Base-by-base conservation (phyloP, 768 basidiomycete species). In the Lentinula edodes region DNA sequence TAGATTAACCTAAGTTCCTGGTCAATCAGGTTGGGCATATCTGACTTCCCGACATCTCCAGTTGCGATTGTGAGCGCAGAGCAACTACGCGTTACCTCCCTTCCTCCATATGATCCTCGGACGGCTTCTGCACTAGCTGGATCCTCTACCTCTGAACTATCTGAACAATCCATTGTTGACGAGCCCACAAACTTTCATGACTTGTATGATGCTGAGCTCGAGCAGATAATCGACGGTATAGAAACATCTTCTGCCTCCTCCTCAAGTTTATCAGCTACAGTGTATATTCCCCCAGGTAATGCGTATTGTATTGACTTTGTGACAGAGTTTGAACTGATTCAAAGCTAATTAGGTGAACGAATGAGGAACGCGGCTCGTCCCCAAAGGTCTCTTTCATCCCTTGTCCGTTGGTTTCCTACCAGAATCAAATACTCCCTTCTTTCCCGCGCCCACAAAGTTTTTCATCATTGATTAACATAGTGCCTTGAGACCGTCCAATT, bases 141-240 rank as follows among this genome's bases (percentile, higher is more conserved):
- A 16, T 13, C 38, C 34, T 12, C 36, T 13, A 7, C 28, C 35
- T 16, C 46, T 35, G 51, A 39, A 38, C 15, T 12, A 16, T 16
- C 16, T 9, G 36, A 39, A 18, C 28, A 7, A 15, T 42, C 59
- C 18, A 50, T 32, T 39, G 48, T 60, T 13, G 28, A 60, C 15
- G 45, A 52, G 28, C 46, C 50, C 9, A 60, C 48, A 32, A 18
- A 42, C 38, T 52, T 60, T 23, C 32, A 60, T 28, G 58, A 60
- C 48, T 34, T 60, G 36, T 60, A 60, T 20, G 59, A 60, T 39
- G 59, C 51, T 13, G 50, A 60, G 32, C 59, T 60, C 6, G 59
- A 60, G 23, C 51, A 45, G 32, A 60, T 60, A 51, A 41, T 60
- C n/a, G 48, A 60, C 20, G 59, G 52, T 18, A 18, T 50, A 10